Base-by-base conservation (phyloP, 1,139 yeast genomes). In the Hansenula sp. region DNA sequence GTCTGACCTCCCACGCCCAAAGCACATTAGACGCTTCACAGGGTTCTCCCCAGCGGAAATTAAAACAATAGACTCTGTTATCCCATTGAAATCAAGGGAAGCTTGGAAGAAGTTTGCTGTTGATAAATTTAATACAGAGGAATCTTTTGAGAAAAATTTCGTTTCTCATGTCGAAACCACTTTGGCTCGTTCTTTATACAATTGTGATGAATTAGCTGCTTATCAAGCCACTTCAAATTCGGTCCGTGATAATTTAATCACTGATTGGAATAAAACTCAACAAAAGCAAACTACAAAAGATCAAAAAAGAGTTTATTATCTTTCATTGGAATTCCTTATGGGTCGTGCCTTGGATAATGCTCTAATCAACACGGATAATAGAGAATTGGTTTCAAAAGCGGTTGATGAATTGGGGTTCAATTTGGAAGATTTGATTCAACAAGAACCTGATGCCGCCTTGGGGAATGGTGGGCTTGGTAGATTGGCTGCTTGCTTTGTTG, bases 381-480 rank as follows among this genome's bases (percentile, higher is more conserved):
- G 83, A 61, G 76, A 71, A 24, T 67, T 74, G 44, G 76, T 86
- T 38, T 56, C 61, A 15, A 66, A 65, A 13, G 81, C 94, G 3
- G 76, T 89, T 53, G 72, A 72, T 42, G 89, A 86, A 43, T 75
- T 90, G 54, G 97, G 97, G 9, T 91, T 91, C 74, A 79, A 83
- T 49, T 70, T 91, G 56, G 97, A 91, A 67, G 97, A 90, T 59
- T 76, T 91, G 28, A 71, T 90, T 56, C 81, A 82, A 44, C 82
- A 85, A 59, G 97, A 91, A 66, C 94, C 95, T 0, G 97, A 91
- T 65, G 96, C 96, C 15, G 97, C 91, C 19, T 76, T 90, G 46
- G 97, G 97, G 60, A 91, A 91, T 59, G 97, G 97, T 63, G 98
- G 98, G 50, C 72, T 91, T 48, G 98, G 97, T 49, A 79, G 97